Evolutionary conservation across 371 early-diverging fungal genomes (phyloP).

Genomic region (Dinochytrium kinnereticum): DNA sequence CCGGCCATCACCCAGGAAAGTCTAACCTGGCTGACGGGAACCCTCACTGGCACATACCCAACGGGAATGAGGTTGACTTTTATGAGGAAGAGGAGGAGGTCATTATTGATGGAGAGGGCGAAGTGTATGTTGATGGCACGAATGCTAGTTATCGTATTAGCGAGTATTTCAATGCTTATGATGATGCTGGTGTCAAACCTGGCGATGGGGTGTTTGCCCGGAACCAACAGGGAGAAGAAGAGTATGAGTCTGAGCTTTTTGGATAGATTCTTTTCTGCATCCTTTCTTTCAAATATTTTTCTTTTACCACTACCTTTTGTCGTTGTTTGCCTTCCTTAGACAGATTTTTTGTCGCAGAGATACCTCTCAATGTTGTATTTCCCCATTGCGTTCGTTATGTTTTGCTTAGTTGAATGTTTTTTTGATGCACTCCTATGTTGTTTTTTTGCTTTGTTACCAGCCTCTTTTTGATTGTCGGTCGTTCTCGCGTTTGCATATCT

Average conservation of each 20-base stretch:
- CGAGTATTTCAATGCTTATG: constrained; percentile 9
- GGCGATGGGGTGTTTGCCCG: not conserved
- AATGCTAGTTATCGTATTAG: constrained; percentile 6
- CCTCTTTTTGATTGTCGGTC: too few species aligned
- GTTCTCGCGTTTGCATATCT: too few species aligned
- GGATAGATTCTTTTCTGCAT: not conserved
- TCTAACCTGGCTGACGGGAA: not conserved
- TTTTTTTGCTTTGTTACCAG: too few species aligned
- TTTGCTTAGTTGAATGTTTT: too few species aligned
- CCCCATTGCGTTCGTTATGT: too few species aligned
- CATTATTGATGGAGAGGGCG: constrained; percentile 7
- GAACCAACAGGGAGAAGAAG: not conserved
- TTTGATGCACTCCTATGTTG: too few species aligned
- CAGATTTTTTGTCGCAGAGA: too few species aligned
- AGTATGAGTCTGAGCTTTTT: constrained; percentile 14
- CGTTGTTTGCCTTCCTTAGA: not conserved
- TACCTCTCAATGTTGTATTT: too few species aligned
- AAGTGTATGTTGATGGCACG: constrained; percentile 8
- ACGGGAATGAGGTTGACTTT: not conserved
- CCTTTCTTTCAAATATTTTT: not conserved
- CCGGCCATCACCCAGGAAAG: not conserved
- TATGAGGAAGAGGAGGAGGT: constrained; percentile 4
- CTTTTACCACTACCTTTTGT: not conserved
- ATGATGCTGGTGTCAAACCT: constrained; percentile 13
- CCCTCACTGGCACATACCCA: not conserved